Percentiles rank a stretch among this genome's conserved stretches.
Conservation (phyloP, 2,329 filamentous ascomycete genomes). For the Fusarium verticillioides region DNA sequence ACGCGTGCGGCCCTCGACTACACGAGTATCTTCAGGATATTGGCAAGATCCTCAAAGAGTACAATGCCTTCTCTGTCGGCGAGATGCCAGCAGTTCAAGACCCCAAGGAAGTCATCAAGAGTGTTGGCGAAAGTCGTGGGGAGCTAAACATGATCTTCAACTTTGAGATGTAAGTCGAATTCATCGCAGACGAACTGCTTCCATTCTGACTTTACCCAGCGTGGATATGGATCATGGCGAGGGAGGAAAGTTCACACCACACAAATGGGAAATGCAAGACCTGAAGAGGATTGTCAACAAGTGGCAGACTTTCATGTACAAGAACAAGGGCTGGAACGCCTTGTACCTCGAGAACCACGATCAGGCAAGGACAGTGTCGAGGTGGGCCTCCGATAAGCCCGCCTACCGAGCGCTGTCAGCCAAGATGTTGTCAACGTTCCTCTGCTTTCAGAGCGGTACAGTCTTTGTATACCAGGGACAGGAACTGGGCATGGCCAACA, state of each 20-base stretch:
- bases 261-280: constrained; percentile 27
- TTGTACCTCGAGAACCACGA: constrained; percentile 74
- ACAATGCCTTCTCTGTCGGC: constrained; percentile 70
- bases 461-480: constrained; percentile 70
- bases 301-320: constrained; percentile 57
- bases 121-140: constrained; percentile 60
- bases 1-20: constrained; percentile 71
- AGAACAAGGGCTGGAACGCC: constrained; percentile 65
- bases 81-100: constrained; percentile 70
- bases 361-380: constrained; percentile 65
- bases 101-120: constrained; percentile 62
- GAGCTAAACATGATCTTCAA: constrained; percentile 72
- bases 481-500: constrained; percentile 69
- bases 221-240: constrained; percentile 66
- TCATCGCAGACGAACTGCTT: no score
- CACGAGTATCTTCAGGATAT: constrained; percentile 72
- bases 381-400: constrained; percentile 49
- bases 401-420: constrained; percentile 51
- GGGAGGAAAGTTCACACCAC: constrained; percentile 39
- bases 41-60: constrained; percentile 63
- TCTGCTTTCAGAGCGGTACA: constrained; percentile 55
- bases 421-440: constrained; percentile 64
- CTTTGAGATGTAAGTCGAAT: constrained; percentile 57
- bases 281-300: constrained; percentile 48
- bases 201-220: not conserved